These are phyloP conservation scores for Ogataea dorogensis DNA, from an alignment of 805 yeast species.

Conservation along the genomic window DNA sequence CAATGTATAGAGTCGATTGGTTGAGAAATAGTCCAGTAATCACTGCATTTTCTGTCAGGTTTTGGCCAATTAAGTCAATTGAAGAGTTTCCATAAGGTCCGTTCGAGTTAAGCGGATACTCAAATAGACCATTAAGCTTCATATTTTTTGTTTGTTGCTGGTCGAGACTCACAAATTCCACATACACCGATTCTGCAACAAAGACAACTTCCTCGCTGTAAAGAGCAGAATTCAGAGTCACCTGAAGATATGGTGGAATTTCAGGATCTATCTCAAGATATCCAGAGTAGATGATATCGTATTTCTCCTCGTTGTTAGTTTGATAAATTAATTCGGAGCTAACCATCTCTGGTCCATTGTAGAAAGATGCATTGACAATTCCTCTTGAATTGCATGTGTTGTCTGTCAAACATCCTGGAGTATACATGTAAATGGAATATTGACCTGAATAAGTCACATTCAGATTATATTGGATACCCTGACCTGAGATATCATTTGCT, in stretches of 20 bases:
- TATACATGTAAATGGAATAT: slow-evolving; percentile 68
- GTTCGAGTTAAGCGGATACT: slow-evolving; percentile 54
- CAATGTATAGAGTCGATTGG: slow-evolving; percentile 40
- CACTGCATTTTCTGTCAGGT: slow-evolving; percentile 39
- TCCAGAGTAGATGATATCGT: slow-evolving; percentile 75
- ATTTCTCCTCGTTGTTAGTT: slow-evolving; percentile 75
- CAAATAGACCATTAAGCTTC: slow-evolving; percentile 74
- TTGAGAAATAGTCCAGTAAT: slow-evolving; percentile 36
- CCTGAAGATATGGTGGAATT: slow-evolving; percentile 35
- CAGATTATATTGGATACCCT: slow-evolving; percentile 58
- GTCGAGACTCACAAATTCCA: slow-evolving; percentile 49
- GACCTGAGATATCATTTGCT: slow-evolving; percentile 28
- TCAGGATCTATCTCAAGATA: slow-evolving; percentile 48
- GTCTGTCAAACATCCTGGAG: slow-evolving; percentile 83
- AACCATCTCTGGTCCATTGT: slow-evolving; percentile 46
- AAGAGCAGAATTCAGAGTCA: slow-evolving; percentile 37
- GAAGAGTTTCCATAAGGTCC: slow-evolving; percentile 47
- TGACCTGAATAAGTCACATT: slow-evolving; percentile 71
- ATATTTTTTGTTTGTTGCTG: slow-evolving; percentile 28
- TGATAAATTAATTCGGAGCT: slow-evolving; percentile 59
- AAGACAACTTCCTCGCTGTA: slow-evolving; percentile 42
- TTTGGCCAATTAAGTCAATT: slow-evolving; percentile 39
- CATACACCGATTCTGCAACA: slow-evolving; percentile 69
- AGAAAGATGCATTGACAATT: slow-evolving; percentile 71
- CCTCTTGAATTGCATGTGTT: slow-evolving; percentile 70